Base-by-base conservation (phyloP, 2,329 filamentous ascomycete genomes). In the Alternaria metachromatica region DNA sequence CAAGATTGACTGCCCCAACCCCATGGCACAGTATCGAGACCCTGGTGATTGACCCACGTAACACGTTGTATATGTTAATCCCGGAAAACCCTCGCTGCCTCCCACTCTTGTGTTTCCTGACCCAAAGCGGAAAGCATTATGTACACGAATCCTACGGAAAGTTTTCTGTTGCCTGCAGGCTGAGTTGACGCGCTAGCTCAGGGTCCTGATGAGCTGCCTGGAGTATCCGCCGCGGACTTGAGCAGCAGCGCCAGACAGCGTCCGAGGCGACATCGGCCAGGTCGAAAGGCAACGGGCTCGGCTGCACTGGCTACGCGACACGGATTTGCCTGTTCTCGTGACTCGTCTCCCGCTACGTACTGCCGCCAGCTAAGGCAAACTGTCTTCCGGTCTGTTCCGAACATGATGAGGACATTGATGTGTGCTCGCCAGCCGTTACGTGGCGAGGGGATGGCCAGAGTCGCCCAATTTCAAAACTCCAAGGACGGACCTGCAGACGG, bases 241-340 rank as follows among this genome's bases (percentile, higher is more conserved):
- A 58, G 57, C 67, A 61, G 45, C 28, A 49, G 23, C 26, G 48
- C 37, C 37, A 41, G 18, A 13, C 28, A 56, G 54, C 53, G 37
- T 58, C 54, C 28, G 64, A 74, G 67, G 77, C 78, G 78, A 80
- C 72, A 78, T 79, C 77, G 78, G 78, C 75, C 70, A 56, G 60
- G 33, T 63, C 46, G 62, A 51, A 55, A 54, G 55, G 62, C 55
- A 53, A 65, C 46, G 63, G 49, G 28, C 49, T 51, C 49, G 26
- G 49, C 49, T 33, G 49, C 28, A 51, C 49, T 60, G 69, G 67
- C 61, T 60, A 62, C 48, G 65, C 69, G 68, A 65, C 68, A 69
- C 53, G 60, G 62, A 70, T 60, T 64, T 65, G 68, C 56, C 63
- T 68, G 70, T 74, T 72, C 72, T 76, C 76, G 75, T 79, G 77